phyloP scores from a whole-genome alignment of 108 stramenopile genomes.

The Cyclotella atomus region DNA sequence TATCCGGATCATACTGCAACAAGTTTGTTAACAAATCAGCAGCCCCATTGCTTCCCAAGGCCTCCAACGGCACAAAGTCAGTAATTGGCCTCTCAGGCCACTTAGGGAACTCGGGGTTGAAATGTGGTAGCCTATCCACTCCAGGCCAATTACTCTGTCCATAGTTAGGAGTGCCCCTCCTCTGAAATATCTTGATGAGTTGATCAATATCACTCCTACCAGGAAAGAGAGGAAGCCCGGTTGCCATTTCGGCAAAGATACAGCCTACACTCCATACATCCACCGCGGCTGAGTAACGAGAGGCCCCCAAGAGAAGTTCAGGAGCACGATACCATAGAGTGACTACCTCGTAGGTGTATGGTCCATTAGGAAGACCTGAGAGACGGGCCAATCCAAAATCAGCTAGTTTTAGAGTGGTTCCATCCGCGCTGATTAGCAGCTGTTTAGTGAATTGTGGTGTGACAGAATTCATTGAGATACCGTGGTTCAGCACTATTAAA shows the following conservation, averaged over 20 bases:
- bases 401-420: slow-evolving; percentile 90
- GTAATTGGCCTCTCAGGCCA: slow-evolving; percentile 87
- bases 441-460: slow-evolving; percentile 6
- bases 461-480: neutral
- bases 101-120: slow-evolving; percentile 89
- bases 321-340: slow-evolving; percentile 99
- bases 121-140: slow-evolving; percentile 88
- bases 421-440: slow-evolving; percentile 81
- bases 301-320: slow-evolving; percentile 93
- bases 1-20: slow-evolving; percentile 88
- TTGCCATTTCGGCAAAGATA: slow-evolving; percentile 98
- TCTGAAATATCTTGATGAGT: slow-evolving; percentile 89
- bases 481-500: too few species aligned
- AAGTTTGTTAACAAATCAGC: slow-evolving; percentile 80
- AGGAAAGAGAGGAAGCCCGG: slow-evolving; percentile 87
- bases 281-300: slow-evolving; percentile 87
- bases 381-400: slow-evolving; percentile 97
- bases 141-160: slow-evolving; percentile 83
- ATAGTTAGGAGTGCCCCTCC: slow-evolving; percentile 91
- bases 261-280: slow-evolving; percentile 98
- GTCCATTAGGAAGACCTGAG: slow-evolving; percentile 81
- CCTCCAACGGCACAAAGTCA: slow-evolving; percentile 76
- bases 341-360: slow-evolving; percentile 93
- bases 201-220: slow-evolving; percentile 89
- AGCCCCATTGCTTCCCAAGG: slow-evolving; percentile 68